These are phyloP conservation scores for Trapa incisa DNA, from an alignment of 345 rosid species.

Conservation along the genomic window DNA sequence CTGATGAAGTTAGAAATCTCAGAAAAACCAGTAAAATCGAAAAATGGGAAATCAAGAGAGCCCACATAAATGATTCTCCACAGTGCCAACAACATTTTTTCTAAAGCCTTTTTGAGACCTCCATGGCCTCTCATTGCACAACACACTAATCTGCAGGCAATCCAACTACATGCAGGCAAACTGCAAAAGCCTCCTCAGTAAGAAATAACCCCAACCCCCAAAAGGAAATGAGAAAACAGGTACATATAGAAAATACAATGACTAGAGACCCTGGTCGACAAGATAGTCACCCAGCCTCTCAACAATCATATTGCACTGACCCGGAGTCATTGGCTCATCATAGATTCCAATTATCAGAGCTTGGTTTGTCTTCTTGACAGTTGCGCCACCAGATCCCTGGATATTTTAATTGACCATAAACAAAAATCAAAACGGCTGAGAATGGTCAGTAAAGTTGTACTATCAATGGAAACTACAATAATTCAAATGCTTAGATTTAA, in stretches of 20 bases:
- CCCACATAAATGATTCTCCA: not conserved
- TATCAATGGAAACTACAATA: not conserved
- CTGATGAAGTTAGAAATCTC: not conserved
- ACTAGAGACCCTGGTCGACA: slow-evolving; percentile 26
- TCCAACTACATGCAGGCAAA: slow-evolving; percentile 9
- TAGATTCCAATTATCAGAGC: slow-evolving; percentile 33
- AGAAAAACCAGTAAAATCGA: not conserved
- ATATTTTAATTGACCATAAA: not conserved
- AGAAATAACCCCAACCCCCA: not conserved
- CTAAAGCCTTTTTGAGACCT: not conserved
- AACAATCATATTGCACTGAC: slow-evolving; percentile 37
- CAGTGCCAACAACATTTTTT: slow-evolving; percentile 1
- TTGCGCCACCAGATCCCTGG: slow-evolving; percentile 35
- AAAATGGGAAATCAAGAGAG: not conserved
- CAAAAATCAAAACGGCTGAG: not conserved
- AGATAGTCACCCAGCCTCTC: slow-evolving; percentile 38
- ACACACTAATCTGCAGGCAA: slow-evolving; percentile 3
- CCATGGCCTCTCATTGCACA: slow-evolving; percentile 2
- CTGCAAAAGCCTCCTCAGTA: not conserved
- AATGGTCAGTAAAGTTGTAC: not conserved
- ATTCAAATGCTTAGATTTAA: not conserved
- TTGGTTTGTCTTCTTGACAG: slow-evolving; percentile 28
- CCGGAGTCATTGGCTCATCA: slow-evolving; percentile 33
- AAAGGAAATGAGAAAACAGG: slow-evolving; percentile 3
- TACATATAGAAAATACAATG: not conserved